Percentiles rank a stretch among this genome's conserved stretches.
Evolutionary conservation across 225 moss, liverwort and hornwort species (phyloP).

Genomic region (Rhytidiadelphus loreus): DNA sequence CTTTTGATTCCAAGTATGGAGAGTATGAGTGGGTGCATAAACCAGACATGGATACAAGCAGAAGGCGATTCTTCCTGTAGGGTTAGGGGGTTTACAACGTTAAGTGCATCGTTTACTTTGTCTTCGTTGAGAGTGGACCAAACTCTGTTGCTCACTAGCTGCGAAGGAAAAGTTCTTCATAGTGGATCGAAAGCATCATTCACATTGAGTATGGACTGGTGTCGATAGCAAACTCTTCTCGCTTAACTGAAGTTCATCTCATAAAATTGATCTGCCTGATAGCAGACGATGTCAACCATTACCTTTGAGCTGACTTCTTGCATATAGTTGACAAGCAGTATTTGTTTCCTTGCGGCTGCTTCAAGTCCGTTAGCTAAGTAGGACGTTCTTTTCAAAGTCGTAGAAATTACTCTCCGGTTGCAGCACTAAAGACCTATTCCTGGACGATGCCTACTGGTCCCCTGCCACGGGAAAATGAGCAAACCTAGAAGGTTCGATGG

Average conservation of each 20-base stretch:
- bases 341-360: not conserved
- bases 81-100: not conserved
- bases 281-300: not conserved
- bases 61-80: constrained; percentile 86
- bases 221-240: not conserved
- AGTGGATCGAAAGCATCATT: not conserved
- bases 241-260: not conserved
- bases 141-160: not conserved
- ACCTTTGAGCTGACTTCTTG: not conserved
- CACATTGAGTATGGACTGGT: not conserved
- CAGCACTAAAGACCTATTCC: not conserved
- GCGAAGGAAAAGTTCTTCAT: not conserved
- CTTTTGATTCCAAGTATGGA: constrained; percentile 88
- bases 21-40: constrained; percentile 98
- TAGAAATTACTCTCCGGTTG: not conserved
- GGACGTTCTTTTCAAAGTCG: not conserved
- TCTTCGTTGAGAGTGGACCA: not conserved
- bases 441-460: no score
- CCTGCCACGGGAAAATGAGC: not conserved
- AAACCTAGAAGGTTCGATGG: not conserved
- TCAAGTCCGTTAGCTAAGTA: not conserved
- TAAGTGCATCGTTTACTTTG: not conserved
- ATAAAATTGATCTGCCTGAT: not conserved
- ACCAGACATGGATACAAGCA: constrained; percentile 93
- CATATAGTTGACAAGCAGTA: not conserved